Conservation (phyloP, 116 monocot genomes). For the Zostera marina region DNA sequence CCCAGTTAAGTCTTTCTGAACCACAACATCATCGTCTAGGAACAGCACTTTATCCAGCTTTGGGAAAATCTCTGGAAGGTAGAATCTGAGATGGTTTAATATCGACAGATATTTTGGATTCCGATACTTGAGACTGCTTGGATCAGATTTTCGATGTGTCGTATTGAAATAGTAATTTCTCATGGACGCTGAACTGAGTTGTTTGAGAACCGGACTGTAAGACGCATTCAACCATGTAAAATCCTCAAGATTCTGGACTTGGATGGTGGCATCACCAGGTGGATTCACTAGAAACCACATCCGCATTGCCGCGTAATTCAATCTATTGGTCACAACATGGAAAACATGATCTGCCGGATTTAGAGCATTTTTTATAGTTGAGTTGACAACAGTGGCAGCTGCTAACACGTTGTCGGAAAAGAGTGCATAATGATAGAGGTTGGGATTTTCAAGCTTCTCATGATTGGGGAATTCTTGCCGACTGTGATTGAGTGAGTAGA, state of each 20-base stretch:
- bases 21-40: constrained; percentile 93
- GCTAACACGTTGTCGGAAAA: constrained; percentile 88
- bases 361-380: constrained; percentile 68
- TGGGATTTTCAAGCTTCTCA: constrained; percentile 62
- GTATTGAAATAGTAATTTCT: constrained; percentile 48
- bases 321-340: constrained; percentile 43
- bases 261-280: constrained; percentile 33
- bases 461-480: constrained; percentile 42
- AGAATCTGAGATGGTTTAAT: constrained; percentile 78
- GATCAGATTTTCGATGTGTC: constrained; percentile 31
- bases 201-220: constrained; percentile 34
- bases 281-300: constrained; percentile 51
- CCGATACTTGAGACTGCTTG: constrained; percentile 25
- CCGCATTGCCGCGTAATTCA: constrained; percentile 41
- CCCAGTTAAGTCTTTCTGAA: constrained; percentile 50
- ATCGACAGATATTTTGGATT: constrained; percentile 60
- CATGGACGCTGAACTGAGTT: constrained; percentile 35
- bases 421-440: constrained; percentile 76
- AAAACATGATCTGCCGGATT: constrained; percentile 28
- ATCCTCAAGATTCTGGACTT: constrained; percentile 31
- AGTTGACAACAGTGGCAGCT: constrained; percentile 74
- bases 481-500: constrained; percentile 33
- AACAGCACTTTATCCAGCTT: constrained; percentile 56
- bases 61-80: constrained; percentile 77
- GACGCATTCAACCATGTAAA: constrained; percentile 41